A percentile compares a stretch with the other conserved stretches of the same genome.
Conservation (phyloP, 495 filamentous ascomycete genomes). For the Neurospora sp. region DNA sequence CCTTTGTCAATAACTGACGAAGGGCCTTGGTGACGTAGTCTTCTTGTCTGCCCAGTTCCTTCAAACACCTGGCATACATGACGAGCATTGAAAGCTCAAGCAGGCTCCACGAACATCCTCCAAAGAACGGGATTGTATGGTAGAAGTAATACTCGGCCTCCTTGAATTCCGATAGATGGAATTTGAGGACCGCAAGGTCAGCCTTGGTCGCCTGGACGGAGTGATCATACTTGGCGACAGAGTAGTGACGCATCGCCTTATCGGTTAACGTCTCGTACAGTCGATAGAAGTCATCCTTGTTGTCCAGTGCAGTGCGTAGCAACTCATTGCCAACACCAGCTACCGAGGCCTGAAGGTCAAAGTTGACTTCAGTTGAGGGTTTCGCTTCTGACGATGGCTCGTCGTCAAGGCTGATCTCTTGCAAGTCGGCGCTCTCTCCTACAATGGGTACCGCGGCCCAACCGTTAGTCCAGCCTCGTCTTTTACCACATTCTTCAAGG, state of each 20-base stretch:
- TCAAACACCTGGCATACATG: constrained; percentile 77
- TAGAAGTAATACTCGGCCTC: constrained; percentile 72
- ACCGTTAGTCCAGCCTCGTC: constrained; percentile 65
- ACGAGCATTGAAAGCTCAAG: constrained; percentile 75
- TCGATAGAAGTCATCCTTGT: constrained; percentile 42
- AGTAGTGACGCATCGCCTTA: constrained; percentile 61
- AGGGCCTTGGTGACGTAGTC: constrained; percentile 69
- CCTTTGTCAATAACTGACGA: constrained; percentile 66
- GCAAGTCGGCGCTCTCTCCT: constrained; percentile 38
- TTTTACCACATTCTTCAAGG: constrained; percentile 62
- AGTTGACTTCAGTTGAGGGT: constrained; percentile 11
- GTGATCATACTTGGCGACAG: constrained; percentile 63
- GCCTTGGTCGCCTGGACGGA: constrained; percentile 68
- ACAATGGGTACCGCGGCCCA: constrained; percentile 59
- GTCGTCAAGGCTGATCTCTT: constrained; percentile 44
- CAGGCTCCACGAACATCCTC: constrained; percentile 65
- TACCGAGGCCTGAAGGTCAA: constrained; percentile 12
- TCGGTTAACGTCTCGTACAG: constrained; percentile 65
- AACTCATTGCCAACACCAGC: constrained; percentile 42
- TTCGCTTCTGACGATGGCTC: constrained; percentile 13
- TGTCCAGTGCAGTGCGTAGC: constrained; percentile 39
- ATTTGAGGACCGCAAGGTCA: constrained; percentile 79
- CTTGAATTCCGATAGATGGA: constrained; percentile 58
- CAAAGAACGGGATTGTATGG: constrained; percentile 73
- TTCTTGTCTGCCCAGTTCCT: constrained; percentile 60